Base-by-base conservation (phyloP, 495 filamentous ascomycete genomes). In the Penicillium pulvis region DNA sequence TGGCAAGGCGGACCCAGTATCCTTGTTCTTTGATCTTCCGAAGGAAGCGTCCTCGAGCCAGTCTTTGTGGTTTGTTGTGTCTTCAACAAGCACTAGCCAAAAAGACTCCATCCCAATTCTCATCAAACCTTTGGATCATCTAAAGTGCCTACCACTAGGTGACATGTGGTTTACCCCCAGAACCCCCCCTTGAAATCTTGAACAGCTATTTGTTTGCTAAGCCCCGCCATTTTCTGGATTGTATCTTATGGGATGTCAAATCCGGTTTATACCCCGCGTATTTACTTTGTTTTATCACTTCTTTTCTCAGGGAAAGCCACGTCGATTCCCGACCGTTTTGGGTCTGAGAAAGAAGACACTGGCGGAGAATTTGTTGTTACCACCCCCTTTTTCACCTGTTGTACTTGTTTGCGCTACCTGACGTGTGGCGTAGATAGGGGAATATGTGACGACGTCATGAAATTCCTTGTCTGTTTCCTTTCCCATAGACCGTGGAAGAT, bases 371-470 rank as follows among this genome's bases (percentile, higher is more conserved):
- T 42, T 26, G 6, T 9, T 42, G n/a, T 61, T 61, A 41, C 30
- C 42, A 48, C 28, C 28, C 28, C 49, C 23, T 41, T 59, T 62
- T 58, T 50, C 44, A 23, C 53, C 55, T 65, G 55, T 48, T 59
- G 41, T 61, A 33, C 39, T 61, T 63, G 57, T 41, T 46, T 54
- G 33, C 50, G 35, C 51, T 53, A 12, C 43, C 59, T 60, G 64
- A 61, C 55, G 39, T 63, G 62, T 66, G 71, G 53, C 59, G 58
- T 70, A 67, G 54, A 65, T 43, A 61, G 63, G 63, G 65, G 57
- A 17, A 61, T 56, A 61, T 65, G 60, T 73, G 73, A 75, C 67
- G 72, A 75, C 58, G 72, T 72, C 72, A 76, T 72, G 75, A 77
- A 69, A 76, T 73, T 72, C 61, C 61, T 74, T 71, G 60, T 67